Conservation (phyloP, 306 rosid genomes). For the Citrullus colocynthis region DNA sequence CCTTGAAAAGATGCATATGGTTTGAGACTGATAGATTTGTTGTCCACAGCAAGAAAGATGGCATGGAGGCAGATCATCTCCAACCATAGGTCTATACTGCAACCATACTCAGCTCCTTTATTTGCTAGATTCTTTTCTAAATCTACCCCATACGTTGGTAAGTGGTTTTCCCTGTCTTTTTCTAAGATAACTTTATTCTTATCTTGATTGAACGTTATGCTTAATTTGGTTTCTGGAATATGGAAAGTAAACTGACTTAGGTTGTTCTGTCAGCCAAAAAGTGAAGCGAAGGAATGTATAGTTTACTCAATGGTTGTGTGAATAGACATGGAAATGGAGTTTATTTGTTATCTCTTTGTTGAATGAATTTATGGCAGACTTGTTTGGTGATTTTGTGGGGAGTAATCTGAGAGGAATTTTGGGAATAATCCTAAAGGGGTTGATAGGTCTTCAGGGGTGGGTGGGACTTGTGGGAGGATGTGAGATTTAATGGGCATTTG, state of each 20-base stretch:
- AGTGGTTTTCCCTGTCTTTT: background rate
- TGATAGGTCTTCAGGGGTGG: background rate
- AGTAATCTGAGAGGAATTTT: background rate
- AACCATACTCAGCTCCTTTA: background rate
- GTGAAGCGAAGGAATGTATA: background rate
- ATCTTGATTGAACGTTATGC: background rate
- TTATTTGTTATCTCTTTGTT: background rate
- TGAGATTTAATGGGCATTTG: background rate
- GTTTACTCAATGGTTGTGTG: background rate
- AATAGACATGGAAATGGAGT: background rate
- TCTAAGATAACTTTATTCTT: background rate
- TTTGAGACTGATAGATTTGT: background rate
- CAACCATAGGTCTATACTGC: background rate
- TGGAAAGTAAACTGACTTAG: background rate
- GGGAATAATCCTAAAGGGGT: background rate
- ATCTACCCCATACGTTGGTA: background rate
- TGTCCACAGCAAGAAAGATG: constrained; percentile 12
- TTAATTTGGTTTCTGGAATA: background rate
- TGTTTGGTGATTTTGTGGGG: background rate
- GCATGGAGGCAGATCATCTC: constrained; percentile 24
- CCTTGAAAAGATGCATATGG: background rate
- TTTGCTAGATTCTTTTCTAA: constrained; percentile 10
- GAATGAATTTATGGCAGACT: background rate
- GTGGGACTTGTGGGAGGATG: background rate
- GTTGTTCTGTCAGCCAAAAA: background rate